Percentiles rank a stretch among this genome's conserved stretches.
These are phyloP conservation scores for Termitomyces sp. DNA, from an alignment of 768 basidiomycete species.

Conservation along the genomic window DNA sequence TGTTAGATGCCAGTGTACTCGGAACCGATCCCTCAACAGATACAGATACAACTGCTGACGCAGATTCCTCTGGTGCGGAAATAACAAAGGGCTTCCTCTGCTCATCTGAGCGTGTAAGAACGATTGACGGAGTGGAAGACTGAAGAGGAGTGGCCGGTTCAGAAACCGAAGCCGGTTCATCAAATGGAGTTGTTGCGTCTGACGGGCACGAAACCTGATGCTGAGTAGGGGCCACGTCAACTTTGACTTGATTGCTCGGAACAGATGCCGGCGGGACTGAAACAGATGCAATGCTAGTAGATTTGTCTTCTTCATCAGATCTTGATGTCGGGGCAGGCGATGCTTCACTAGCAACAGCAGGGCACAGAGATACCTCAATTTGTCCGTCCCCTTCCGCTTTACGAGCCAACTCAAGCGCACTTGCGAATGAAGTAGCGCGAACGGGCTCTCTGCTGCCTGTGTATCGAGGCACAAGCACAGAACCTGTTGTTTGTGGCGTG, in stretches of 20 bases:
- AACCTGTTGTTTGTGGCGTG: slow-evolving; percentile 5
- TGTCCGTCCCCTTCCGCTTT: slow-evolving; percentile 32
- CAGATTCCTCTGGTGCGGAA: background rate
- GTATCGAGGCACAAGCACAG: slow-evolving; percentile 8
- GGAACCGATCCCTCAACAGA: background rate
- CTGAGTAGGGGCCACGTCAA: background rate
- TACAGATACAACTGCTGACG: background rate
- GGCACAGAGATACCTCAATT: slow-evolving; percentile 10
- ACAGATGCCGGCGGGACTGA: background rate
- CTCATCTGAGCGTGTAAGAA: slow-evolving; percentile 7
- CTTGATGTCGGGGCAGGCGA: slow-evolving; percentile 5
- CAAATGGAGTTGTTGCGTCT: background rate
- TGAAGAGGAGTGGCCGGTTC: background rate
- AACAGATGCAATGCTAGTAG: background rate
- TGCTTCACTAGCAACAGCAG: slow-evolving; percentile 14
- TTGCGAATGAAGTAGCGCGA: slow-evolving; percentile 30
- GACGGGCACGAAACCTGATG: background rate
- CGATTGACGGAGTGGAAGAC: slow-evolving; percentile 4
- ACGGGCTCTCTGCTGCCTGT: slow-evolving; percentile 12
- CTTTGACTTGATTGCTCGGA: background rate
- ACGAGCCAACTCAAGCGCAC: slow-evolving; percentile 35
- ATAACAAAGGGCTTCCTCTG: background rate
- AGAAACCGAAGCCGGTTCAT: background rate
- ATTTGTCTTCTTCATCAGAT: background rate
- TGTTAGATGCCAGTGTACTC: background rate